Evolutionary conservation across 345 rosid species (phyloP).

Genomic region (Pistacia integerrima): DNA sequence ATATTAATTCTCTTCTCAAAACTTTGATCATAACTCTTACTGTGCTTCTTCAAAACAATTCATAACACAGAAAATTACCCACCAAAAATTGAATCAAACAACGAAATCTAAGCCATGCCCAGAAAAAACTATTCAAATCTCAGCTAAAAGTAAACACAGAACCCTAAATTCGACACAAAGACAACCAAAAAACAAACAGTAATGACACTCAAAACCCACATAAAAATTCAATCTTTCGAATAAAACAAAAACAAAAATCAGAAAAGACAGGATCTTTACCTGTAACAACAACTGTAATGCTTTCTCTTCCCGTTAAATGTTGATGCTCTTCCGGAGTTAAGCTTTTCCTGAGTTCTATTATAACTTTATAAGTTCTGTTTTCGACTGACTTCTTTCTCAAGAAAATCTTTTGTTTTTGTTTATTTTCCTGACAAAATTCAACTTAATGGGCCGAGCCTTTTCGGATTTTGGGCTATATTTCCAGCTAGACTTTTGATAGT

Average conservation of each 20-base stretch:
- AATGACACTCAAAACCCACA: neutral
- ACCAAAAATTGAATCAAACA: too few relatives aligned
- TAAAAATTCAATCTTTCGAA: neutral
- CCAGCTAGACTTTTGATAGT: too few relatives aligned
- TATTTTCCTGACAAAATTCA: neutral
- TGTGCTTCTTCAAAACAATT: too few relatives aligned
- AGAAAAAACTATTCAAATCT: neutral
- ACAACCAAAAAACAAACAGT: neutral
- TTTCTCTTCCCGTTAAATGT: neutral
- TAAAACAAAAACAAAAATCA: neutral
- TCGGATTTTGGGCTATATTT: too few relatives aligned
- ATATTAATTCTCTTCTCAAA: neutral
- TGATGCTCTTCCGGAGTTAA: neutral
- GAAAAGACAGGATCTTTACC: neutral
- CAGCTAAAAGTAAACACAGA: neutral
- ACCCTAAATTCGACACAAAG: neutral
- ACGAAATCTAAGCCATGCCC: neutral
- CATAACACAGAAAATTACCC: neutral
- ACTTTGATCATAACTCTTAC: too few relatives aligned
- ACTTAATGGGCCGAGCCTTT: neutral
- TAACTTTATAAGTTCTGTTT: neutral
- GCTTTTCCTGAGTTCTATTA: neutral
- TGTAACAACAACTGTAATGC: neutral
- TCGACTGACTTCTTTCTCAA: conserved; percentile 1
- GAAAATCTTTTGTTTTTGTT: neutral